These are phyloP conservation scores for Neobulgaria alba DNA, from an alignment of 2,329 filamentous ascomycete species.

Conservation along the genomic window DNA sequence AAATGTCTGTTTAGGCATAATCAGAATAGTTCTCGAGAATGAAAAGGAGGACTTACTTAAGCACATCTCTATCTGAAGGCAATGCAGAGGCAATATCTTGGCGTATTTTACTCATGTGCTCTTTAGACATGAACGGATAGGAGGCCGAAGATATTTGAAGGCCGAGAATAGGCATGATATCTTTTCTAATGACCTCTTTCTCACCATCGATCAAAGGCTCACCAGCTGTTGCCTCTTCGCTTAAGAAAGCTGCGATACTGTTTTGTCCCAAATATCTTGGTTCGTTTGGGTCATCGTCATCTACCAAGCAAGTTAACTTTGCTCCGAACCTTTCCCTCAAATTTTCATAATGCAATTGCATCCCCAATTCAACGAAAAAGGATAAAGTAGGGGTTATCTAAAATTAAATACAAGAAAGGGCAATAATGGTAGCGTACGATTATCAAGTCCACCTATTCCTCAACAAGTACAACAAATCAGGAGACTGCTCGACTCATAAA, in stretches of 20 bases:
- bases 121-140: constrained; percentile 57
- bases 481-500: background rate
- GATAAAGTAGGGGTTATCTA: too few relatives aligned
- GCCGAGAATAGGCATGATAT: constrained; percentile 58
- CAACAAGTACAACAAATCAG: background rate
- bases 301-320: constrained; percentile 19
- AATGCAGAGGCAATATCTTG: constrained; percentile 53
- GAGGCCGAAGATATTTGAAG: constrained; percentile 54
- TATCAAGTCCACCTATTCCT: background rate
- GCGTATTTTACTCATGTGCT: constrained; percentile 51
- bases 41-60: constrained; percentile 44
- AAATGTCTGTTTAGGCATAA: constrained; percentile 40
- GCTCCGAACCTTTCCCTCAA: background rate
- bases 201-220: constrained; percentile 43
- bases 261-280: constrained; percentile 59
- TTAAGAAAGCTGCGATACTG: constrained; percentile 56
- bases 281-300: constrained; percentile 46
- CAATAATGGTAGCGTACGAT: background rate
- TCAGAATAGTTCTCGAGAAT: background rate
- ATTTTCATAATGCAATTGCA: too few relatives aligned
- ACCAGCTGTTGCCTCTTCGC: constrained; percentile 45
- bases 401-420: too few relatives aligned
- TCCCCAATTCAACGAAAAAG: too few relatives aligned
- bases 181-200: constrained; percentile 43
- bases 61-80: constrained; percentile 56